These are phyloP conservation scores for Thamnidium elegans DNA, from an alignment of 192 early-diverging fungal genomes.

Conservation along the genomic window DNA sequence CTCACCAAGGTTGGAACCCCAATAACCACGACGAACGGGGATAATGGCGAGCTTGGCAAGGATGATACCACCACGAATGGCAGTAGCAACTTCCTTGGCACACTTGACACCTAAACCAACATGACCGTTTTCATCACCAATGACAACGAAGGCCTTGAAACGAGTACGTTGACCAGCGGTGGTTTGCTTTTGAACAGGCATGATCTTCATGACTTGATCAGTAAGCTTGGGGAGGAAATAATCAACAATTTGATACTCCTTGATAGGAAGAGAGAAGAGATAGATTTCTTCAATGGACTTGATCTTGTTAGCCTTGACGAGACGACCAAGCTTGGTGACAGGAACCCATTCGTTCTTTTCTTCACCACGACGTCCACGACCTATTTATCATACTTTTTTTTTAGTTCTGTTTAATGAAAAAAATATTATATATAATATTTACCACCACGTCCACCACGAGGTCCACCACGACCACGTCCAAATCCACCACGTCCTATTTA, in stretches of 20 bases:
- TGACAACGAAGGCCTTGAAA: conserved; percentile 99
- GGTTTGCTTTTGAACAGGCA: conserved; percentile 99
- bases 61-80: conserved; percentile 98
- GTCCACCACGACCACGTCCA: conserved; percentile 40
- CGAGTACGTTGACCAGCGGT: conserved; percentile 98
- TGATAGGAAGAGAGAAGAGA: conserved; percentile 97
- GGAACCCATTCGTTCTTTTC: conserved; percentile 57
- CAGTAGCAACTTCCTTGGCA: conserved; percentile 99
- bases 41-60: conserved; percentile 98
- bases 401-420: too few species aligned
- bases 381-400: too few species aligned
- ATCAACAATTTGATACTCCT: conserved; percentile 99
- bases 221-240: conserved; percentile 91
- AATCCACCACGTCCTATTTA: conserved; percentile 35
- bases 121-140: conserved; percentile 96
- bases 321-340: conserved; percentile 98
- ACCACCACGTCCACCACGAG: conserved; percentile 33
- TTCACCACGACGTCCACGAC: conserved; percentile 36
- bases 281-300: conserved; percentile 96
- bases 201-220: conserved; percentile 99
- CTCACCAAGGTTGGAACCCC: conserved; percentile 93
- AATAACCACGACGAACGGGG: conserved; percentile 98
- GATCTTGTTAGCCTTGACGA: conserved; percentile 98
- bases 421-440: too few species aligned
- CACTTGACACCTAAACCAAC: conserved; percentile 99